Base-by-base conservation (phyloP, 2,329 filamentous ascomycete species). In the Alternaria conjuncta region DNA sequence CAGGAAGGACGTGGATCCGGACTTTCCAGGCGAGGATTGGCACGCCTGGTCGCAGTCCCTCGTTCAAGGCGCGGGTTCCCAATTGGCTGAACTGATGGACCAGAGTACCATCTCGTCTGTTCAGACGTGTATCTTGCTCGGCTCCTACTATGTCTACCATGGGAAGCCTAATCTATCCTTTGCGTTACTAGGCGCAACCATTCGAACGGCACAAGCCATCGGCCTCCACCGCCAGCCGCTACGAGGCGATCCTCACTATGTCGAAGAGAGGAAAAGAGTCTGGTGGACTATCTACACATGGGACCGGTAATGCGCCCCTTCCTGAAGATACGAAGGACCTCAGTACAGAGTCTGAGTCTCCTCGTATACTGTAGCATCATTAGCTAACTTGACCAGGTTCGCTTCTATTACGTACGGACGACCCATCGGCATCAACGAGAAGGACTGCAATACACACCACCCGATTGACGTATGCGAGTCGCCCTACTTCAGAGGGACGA, bases 261-360 rank as follows among this genome's bases (percentile, higher is more conserved):
- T 62, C 26, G 80, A 82, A 56, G 79, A 81, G 51, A 68, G 79
- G 36, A 80, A 81, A 63, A 64, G 81, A 15, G 74, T 81, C 0
- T 82, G 80, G 80, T 82, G 80, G 81, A 80, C 80, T 2, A 77
- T 82, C 3, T 82, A 82, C 49, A 82, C 80, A 1, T 82, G 80
- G 79, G 80, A 82, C 46, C 69, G 80, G 67, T 64, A 59, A 11
- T 28, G 61, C 43, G 9, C 10, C 12, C 20, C 20, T 46, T 13
- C 43, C 7, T 15, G 44, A n/a, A 23, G 21, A 15, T 46, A 3
- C 21, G 21, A 23, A 46, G 44, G 3, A 25, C 12, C 21, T 23
- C 21, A 44, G 2, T 28, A 21, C 21, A 4, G n/a, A 44, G 18
- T 23, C 26, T 25, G 10, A 36, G 9, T 10, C 11, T 25, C 7